These are phyloP conservation scores for Xylaria curta DNA, from an alignment of 495 filamentous ascomycete genomes.

Conservation along the genomic window DNA sequence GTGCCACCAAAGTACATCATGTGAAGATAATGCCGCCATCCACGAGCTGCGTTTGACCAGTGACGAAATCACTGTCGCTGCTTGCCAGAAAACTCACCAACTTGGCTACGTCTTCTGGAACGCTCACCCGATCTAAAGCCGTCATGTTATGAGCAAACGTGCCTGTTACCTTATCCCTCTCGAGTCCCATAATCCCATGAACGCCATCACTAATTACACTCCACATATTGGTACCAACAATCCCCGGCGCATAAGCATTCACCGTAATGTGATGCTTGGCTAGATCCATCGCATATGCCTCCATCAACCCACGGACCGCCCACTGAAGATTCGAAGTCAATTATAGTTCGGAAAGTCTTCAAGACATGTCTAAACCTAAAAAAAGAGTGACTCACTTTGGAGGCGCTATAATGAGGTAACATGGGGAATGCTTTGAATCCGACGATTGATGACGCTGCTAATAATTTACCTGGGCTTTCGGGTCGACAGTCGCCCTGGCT, in stretches of 20 bases:
- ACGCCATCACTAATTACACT: constrained; percentile 62
- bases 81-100: constrained; percentile 63
- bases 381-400: background rate
- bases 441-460: constrained; percentile 62
- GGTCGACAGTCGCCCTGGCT: constrained; percentile 44
- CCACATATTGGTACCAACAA: constrained; percentile 68
- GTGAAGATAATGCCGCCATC: constrained; percentile 66
- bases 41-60: constrained; percentile 66
- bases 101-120: constrained; percentile 64
- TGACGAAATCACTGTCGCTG: constrained; percentile 62
- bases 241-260: constrained; percentile 68
- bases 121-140: constrained; percentile 56
- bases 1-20: constrained; percentile 31
- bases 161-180: constrained; percentile 59
- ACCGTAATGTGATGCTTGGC: constrained; percentile 64
- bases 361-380: background rate
- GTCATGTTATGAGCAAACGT: constrained; percentile 54
- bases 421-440: constrained; percentile 60
- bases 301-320: constrained; percentile 64
- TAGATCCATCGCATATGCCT: constrained; percentile 65
- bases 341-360: background rate
- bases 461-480: constrained; percentile 54
- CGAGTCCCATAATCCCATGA: constrained; percentile 49
- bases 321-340: constrained; percentile 42
- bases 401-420: constrained; percentile 61